Conservation (phyloP, 2,329 filamentous ascomycete species). For the Venturia effusa region DNA sequence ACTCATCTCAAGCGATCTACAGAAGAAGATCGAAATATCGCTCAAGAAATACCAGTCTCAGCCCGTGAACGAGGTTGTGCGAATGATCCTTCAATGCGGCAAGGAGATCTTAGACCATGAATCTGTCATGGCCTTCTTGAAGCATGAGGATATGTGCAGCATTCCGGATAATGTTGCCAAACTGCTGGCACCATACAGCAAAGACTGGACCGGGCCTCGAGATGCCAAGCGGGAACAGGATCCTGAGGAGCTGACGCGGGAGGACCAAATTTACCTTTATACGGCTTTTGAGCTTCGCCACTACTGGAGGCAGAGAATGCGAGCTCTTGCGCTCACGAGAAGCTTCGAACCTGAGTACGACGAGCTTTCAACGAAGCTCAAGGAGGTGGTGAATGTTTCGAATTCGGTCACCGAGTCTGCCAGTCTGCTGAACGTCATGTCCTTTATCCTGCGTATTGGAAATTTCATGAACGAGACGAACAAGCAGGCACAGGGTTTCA, state of each 20-base stretch:
- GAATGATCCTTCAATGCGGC: constrained; percentile 95
- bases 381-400: constrained; percentile 75
- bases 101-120: constrained; percentile 74
- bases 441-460: constrained; percentile 91
- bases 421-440: constrained; percentile 88
- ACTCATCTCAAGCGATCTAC: constrained; percentile 82
- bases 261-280: constrained; percentile 90
- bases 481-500: constrained; percentile 97
- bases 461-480: constrained; percentile 99
- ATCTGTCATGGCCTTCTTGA: constrained; percentile 94
- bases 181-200: constrained; percentile 87
- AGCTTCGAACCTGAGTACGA: constrained; percentile 85
- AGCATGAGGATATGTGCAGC: constrained; percentile 84
- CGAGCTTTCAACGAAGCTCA: constrained; percentile 75
- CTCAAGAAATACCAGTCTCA: constrained; percentile 85
- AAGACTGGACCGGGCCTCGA: constrained; percentile 87
- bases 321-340: constrained; percentile 73
- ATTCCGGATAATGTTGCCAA: constrained; percentile 86
- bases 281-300: constrained; percentile 92
- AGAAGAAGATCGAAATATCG: constrained; percentile 85
- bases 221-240: constrained; percentile 71
- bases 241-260: constrained; percentile 75
- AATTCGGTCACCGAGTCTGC: constrained; percentile 87
- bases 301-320: constrained; percentile 98
- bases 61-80: constrained; percentile 72